Conservation (phyloP, 176 grass and related monocot genomes). For the Metroxylon sagu region DNA sequence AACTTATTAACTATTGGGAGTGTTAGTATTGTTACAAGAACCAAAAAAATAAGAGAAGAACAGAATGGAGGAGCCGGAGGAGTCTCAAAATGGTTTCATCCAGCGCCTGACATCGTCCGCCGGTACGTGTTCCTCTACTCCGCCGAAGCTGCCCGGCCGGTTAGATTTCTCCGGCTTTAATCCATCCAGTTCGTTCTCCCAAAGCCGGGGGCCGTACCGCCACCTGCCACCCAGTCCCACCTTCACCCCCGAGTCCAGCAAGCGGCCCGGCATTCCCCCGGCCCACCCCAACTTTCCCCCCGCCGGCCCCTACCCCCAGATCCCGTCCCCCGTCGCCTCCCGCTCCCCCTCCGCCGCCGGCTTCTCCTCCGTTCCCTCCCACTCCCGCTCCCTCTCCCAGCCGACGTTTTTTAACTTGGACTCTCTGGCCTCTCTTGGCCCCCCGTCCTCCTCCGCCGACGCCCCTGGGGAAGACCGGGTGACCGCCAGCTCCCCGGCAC, state of each 20-base stretch:
- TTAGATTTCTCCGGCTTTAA: too few relatives aligned
- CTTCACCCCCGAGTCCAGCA: conserved; percentile 28
- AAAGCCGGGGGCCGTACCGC: neutral
- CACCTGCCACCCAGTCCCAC: conserved; percentile 15
- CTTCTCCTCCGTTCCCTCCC: conserved; percentile 38
- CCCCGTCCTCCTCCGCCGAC: conserved; percentile 28
- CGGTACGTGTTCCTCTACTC: too few relatives aligned
- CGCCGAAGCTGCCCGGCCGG: too few relatives aligned
- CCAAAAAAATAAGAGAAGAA: too few relatives aligned
- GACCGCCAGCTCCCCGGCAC: conserved; percentile 21
- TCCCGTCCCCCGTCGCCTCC: conserved; percentile 26
- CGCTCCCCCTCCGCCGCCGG: neutral
- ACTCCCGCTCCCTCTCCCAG: conserved; percentile 72
- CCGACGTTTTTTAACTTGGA: conserved; percentile 70
- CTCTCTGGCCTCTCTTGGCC: conserved; percentile 49
- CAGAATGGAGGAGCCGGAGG: too few relatives aligned
- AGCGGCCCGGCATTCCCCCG: conserved; percentile 46
- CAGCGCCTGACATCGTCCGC: too few relatives aligned
- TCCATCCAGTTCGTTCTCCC: neutral
- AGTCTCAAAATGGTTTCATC: too few relatives aligned
- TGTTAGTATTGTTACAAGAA: too few relatives aligned
- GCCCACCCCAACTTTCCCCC: conserved; percentile 30
- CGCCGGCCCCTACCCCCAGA: conserved; percentile 44
- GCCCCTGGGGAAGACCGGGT: too few relatives aligned
- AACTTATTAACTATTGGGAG: too few relatives aligned